Evolutionary conservation across 805 yeast genomes (phyloP).

Genomic region (Yamadazyma phyllophila): DNA sequence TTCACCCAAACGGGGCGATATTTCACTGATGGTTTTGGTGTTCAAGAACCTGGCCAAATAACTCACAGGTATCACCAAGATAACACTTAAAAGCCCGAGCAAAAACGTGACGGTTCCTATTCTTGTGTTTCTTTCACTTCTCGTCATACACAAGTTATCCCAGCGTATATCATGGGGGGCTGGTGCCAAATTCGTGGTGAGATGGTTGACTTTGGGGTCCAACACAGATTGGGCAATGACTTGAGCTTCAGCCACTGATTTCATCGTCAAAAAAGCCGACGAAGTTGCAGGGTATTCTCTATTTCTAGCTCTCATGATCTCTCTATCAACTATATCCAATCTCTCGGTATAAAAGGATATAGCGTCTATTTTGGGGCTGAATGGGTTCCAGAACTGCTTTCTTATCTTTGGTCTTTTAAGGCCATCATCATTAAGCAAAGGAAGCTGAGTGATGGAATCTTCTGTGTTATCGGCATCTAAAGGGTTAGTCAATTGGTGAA

Average conservation of each 20-base stretch:
- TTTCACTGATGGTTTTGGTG: slow-evolving; percentile 68
- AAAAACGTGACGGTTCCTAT: slow-evolving; percentile 61
- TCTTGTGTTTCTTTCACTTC: slow-evolving; percentile 66
- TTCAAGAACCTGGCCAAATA: slow-evolving; percentile 82
- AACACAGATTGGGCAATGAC: slow-evolving; percentile 94
- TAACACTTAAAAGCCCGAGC: slow-evolving; percentile 66
- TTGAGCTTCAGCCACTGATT: slow-evolving; percentile 91
- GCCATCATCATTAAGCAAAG: slow-evolving; percentile 25
- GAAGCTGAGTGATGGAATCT: slow-evolving; percentile 14
- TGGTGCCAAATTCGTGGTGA: slow-evolving; percentile 85
- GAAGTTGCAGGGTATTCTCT: slow-evolving; percentile 80
- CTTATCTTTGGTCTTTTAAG: slow-evolving; percentile 57
- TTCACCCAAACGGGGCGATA: slow-evolving; percentile 81
- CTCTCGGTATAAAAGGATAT: slow-evolving; percentile 72
- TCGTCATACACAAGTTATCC: slow-evolving; percentile 82
- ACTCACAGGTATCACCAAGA: slow-evolving; percentile 79
- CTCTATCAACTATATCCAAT: slow-evolving; percentile 66
- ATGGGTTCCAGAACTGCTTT: slow-evolving; percentile 30
- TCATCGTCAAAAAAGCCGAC: slow-evolving; percentile 93
- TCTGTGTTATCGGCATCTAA: slow-evolving; percentile 1
- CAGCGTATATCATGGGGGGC: slow-evolving; percentile 95
- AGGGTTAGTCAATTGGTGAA: slow-evolving; percentile 20
- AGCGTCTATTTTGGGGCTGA: slow-evolving; percentile 76
- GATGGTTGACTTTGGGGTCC: slow-evolving; percentile 81
- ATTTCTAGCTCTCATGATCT: slow-evolving; percentile 61